Evolutionary conservation across 495 filamentous ascomycete genomes (phyloP).

Genomic region (Trichodelitschia bisporula): DNA sequence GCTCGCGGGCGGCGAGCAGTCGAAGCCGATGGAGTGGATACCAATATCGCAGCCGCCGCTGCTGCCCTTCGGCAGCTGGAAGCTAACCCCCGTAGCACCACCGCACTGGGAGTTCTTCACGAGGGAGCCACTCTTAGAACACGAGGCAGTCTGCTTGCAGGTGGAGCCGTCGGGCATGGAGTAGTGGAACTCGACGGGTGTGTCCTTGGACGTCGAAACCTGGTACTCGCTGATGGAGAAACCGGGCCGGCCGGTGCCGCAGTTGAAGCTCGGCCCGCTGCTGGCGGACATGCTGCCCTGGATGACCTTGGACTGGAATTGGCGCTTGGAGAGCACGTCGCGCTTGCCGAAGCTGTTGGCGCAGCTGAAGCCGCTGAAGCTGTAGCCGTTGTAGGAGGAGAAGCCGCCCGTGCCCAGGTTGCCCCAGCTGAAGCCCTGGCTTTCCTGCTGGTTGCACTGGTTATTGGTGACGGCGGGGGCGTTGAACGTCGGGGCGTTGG

Average conservation of each 20-base stretch:
- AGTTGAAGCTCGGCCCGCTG: slow-evolving; percentile 20
- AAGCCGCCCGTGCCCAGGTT: slow-evolving; percentile 38
- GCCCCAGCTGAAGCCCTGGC: slow-evolving; percentile 43
- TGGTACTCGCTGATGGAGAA: slow-evolving; percentile 58
- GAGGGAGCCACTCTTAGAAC: slow-evolving; percentile 35
- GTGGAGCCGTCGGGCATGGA: slow-evolving; percentile 51
- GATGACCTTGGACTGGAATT: slow-evolving; percentile 37
- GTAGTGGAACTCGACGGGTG: slow-evolving; percentile 61
- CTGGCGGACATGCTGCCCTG: slow-evolving; percentile 23
- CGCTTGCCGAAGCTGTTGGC: slow-evolving; percentile 25
- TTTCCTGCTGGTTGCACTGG: slow-evolving; percentile 41
- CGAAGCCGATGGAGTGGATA: slow-evolving; percentile 55
- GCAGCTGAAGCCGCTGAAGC: slow-evolving; percentile 49
- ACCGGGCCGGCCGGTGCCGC: slow-evolving; percentile 22
- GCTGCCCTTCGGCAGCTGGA: slow-evolving; percentile 36
- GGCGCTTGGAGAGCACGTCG: slow-evolving; percentile 15
- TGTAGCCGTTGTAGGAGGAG: slow-evolving; percentile 39
- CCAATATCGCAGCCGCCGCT: slow-evolving; percentile 36
- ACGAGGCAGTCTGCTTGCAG: slow-evolving; percentile 49
- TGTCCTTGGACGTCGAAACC: slow-evolving; percentile 45
- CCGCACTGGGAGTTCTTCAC: slow-evolving; percentile 74
- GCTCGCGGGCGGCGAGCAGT: slow-evolving; percentile 26
- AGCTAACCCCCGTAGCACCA: slow-evolving; percentile 57
- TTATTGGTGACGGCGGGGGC: slow-evolving; percentile 57
- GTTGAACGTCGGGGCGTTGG: slow-evolving; percentile 28